Base-by-base conservation (phyloP, 768 basidiomycete species). In the Hericium alpestre region DNA sequence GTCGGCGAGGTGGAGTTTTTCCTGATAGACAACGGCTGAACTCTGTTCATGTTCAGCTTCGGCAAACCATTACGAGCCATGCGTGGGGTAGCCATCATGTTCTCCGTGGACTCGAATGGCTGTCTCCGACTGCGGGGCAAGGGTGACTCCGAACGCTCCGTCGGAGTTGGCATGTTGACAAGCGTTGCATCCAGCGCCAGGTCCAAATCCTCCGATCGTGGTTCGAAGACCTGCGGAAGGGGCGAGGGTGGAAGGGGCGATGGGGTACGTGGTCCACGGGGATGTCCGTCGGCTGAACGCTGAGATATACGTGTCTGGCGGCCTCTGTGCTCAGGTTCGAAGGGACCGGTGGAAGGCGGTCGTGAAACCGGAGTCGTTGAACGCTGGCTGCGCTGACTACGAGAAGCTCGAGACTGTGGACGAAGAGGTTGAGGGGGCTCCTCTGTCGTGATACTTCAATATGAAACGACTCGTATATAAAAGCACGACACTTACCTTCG, bases 11-110 rank as follows among this genome's bases (percentile, higher is more conserved):
- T 51, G 20, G 27, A 25, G 68, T 89, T 90, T 75, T 93, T 91
- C 76, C 85, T 90, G 68, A 93, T 92, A 2, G 84, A 87, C 58
- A 93, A 72, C 7, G 90, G 90, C 64, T 89, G 88, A 20, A 91
- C 76, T 23, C 71, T 72, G 38, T 72, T 74, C 37, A 76, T 69
- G 23, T 72, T 56, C 9, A 51, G 25, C 54, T 64, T 70, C 56
- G 72, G 63, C 39, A 37, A n/a, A 38, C 65, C 59, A 58, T 65
- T 56, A 20, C 56, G 53, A 39, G 73, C 27, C 15, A 63, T 65
- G 63, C 76, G 82, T 9, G 85, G 82, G 0, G 79, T 82, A 25
- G 73, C 66, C 27, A 86, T 83, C 12, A 68, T 70, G 64, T 81
- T 83, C 37, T 69, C 73, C 20, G 75, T 73, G 1, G 76, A 77